These are phyloP conservation scores for Agroathelia rolfsii DNA, from an alignment of 1,284 basidiomycete genomes.

Conservation along the genomic window DNA sequence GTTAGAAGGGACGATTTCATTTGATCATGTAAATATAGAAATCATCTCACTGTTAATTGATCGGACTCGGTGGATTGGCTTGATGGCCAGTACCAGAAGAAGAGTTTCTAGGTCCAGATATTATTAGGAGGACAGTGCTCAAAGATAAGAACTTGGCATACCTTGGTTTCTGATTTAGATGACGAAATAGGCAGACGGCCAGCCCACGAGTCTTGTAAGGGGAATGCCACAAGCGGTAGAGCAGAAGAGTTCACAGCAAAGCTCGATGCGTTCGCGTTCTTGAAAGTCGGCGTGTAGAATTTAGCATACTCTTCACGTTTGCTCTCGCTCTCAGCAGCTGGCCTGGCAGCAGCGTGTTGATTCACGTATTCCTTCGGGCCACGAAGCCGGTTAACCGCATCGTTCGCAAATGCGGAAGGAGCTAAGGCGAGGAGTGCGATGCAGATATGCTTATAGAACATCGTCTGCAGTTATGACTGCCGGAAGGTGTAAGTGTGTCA, in stretches of 20 bases:
- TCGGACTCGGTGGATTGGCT: not conserved
- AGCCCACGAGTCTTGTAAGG: conserved; percentile 9
- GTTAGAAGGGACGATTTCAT: too few species aligned
- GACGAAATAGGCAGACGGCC: conserved; percentile 9
- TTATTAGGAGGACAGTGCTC: not conserved
- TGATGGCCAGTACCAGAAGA: conserved; percentile 12
- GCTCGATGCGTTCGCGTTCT: conserved; percentile 3
- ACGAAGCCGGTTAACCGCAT: too few species aligned
- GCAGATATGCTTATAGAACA: too few species aligned
- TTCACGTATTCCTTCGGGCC: too few species aligned
- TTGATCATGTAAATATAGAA: too few species aligned
- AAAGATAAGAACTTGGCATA: not conserved
- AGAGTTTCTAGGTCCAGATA: conserved; percentile 5
- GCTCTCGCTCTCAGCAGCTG: too few species aligned
- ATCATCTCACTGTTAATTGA: not conserved
- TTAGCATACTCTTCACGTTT: too few species aligned
- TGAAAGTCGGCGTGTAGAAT: conserved; percentile 4
- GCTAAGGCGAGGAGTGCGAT: too few species aligned
- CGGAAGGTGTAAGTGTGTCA: too few species aligned
- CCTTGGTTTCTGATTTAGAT: conserved; percentile 6
- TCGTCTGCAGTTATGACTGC: too few species aligned
- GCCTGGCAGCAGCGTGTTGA: too few species aligned
- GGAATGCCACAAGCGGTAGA: conserved; percentile 9
- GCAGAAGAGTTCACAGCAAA: conserved; percentile 11
- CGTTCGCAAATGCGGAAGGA: too few species aligned